Percentiles rank a stretch among this genome's conserved stretches.
phyloP scores from a whole-genome alignment of 106 monocot species.

The Chionographis japonica region DNA sequence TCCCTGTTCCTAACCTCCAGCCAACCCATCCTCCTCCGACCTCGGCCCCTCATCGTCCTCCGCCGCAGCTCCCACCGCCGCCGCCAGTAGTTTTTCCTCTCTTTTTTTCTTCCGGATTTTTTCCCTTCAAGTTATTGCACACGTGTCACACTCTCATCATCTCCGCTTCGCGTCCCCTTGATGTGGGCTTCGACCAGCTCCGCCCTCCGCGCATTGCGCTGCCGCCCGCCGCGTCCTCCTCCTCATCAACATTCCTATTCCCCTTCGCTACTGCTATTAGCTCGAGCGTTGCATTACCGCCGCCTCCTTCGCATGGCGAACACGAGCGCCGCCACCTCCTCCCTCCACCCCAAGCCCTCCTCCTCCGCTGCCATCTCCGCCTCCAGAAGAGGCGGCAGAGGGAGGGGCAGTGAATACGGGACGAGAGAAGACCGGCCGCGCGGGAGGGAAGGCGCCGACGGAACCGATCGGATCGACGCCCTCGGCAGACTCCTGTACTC shows the following conservation, averaged over 20 bases:
- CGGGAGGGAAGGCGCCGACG: conserved; percentile 19
- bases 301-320: conserved; percentile 19
- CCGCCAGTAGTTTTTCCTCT: no score
- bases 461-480: conserved; percentile 39
- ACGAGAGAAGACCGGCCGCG: conserved; percentile 6
- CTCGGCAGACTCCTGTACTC: conserved; percentile 62
- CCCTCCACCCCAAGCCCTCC: background rate
- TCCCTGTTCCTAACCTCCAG: no score
- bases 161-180: no score
- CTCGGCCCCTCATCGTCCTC: no score
- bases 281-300: background rate
- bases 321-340: background rate
- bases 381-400: conserved; percentile 31
- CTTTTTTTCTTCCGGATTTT: no score
- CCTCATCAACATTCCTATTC: background rate
- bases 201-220: background rate
- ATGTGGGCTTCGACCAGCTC: conserved; percentile 3
- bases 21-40: no score
- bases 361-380: conserved; percentile 5
- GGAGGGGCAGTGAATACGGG: conserved; percentile 13
- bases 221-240: background rate
- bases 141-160: no score
- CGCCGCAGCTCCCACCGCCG: no score
- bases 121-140: no score
- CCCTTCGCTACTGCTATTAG: background rate